Evolutionary conservation across 1,139 yeast species (phyloP).

Genomic region (Spathaspora jeffriesii): DNA sequence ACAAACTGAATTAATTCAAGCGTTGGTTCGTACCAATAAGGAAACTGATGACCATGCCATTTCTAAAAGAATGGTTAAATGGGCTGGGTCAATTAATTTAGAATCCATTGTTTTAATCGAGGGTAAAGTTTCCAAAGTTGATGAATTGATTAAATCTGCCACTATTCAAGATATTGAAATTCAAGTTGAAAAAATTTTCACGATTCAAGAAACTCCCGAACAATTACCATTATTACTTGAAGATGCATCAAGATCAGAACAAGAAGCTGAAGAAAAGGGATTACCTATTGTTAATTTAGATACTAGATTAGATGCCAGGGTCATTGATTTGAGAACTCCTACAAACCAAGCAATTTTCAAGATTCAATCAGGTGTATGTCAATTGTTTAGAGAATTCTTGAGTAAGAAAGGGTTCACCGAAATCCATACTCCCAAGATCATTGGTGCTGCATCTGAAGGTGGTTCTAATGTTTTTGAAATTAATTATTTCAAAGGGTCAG

Average conservation of each 20-base stretch:
- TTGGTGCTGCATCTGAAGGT: conserved; percentile 97
- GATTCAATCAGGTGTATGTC: conserved; percentile 88
- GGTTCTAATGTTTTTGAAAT: conserved; percentile 97
- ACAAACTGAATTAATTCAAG: conserved; percentile 81
- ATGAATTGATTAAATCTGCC: conserved; percentile 86
- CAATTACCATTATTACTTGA: conserved; percentile 93
- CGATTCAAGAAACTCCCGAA: conserved; percentile 87
- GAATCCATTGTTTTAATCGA: conserved; percentile 92
- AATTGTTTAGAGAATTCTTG: conserved; percentile 87
- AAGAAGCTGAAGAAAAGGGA: conserved; percentile 90
- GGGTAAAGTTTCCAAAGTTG: conserved; percentile 83
- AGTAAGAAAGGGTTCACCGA: conserved; percentile 71
- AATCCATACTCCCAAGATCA: conserved; percentile 92
- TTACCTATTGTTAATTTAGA: conserved; percentile 95
- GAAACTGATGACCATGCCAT: conserved; percentile 55
- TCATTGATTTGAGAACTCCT: conserved; percentile 93
- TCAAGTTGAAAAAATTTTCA: conserved; percentile 67
- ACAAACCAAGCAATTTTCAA: conserved; percentile 98
- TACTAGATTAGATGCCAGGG: conserved; percentile 93
- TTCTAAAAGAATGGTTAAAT: conserved; percentile 95
- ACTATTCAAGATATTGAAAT: conserved; percentile 92
- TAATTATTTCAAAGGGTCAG: conserved; percentile 88
- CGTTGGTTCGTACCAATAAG: conserved; percentile 66
- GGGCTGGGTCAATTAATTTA: conserved; percentile 84
- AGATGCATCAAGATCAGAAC: conserved; percentile 95